A percentile compares a stretch with the other conserved stretches of the same genome.
Conservation (phyloP, 306 rosid species). For the Lathyrus sativus region DNA sequence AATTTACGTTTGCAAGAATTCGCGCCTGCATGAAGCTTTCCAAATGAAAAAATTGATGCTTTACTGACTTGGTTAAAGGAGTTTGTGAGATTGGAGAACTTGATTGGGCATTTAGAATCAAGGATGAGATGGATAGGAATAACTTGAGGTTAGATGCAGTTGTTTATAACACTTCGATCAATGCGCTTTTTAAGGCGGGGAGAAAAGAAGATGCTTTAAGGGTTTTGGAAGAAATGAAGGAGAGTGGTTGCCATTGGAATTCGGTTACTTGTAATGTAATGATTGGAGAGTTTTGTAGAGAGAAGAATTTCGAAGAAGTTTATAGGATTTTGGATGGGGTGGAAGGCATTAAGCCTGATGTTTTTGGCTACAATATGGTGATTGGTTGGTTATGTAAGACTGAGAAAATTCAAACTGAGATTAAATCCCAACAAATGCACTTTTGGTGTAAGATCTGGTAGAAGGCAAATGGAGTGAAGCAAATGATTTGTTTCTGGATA, state of each 20-base stretch:
- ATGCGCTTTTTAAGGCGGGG: constrained; percentile 56
- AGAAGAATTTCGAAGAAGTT: constrained; percentile 57
- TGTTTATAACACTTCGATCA: constrained; percentile 57
- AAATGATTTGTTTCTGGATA: constrained; percentile 65
- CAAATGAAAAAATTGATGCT: constrained; percentile 58
- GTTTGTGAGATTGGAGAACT: constrained; percentile 57
- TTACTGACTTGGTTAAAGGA: constrained; percentile 57
- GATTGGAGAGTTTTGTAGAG: constrained; percentile 66
- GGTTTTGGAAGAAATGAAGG: constrained; percentile 65
- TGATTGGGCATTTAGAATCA: constrained; percentile 50
- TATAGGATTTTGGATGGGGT: constrained; percentile 61
- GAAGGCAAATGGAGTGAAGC: constrained; percentile 74
- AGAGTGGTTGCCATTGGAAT: constrained; percentile 51
- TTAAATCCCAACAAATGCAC: too few species aligned
- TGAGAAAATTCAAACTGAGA: too few species aligned
- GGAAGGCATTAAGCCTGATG: constrained; percentile 61
- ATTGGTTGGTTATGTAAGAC: constrained; percentile 58
- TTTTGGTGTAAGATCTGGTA: too few species aligned
- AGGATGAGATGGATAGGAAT: constrained; percentile 68
- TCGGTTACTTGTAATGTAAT: constrained; percentile 70
- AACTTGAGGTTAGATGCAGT: constrained; percentile 46
- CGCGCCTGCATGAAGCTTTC: constrained; percentile 50
- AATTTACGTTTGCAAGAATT: constrained; percentile 54
- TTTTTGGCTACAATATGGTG: constrained; percentile 62
- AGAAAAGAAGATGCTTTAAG: constrained; percentile 55